These are phyloP conservation scores for Cercophora newfieldiana DNA, from an alignment of 495 filamentous ascomycete species.

Conservation along the genomic window DNA sequence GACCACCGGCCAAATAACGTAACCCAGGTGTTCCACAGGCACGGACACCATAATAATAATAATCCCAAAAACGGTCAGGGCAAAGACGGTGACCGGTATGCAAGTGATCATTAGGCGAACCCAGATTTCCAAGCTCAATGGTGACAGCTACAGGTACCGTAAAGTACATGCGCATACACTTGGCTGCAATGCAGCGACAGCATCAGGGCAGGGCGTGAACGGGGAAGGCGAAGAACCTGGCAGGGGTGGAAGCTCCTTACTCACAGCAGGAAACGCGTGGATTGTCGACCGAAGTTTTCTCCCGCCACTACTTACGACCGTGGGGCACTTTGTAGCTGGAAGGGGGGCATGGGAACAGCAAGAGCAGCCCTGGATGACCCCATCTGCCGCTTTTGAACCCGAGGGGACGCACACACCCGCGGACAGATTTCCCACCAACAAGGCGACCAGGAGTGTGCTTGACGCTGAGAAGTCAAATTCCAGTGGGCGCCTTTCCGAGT, in stretches of 20 bases:
- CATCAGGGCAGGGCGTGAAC: not conserved
- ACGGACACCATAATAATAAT: not conserved
- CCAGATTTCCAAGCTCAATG: not conserved
- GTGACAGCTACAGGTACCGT: not conserved
- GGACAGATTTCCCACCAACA: not conserved
- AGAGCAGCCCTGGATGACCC: not conserved
- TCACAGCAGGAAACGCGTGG: not conserved
- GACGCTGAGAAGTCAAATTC: not conserved
- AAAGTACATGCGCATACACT: conserved; percentile 12
- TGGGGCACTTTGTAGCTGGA: conserved; percentile 11
- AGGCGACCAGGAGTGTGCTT: not conserved
- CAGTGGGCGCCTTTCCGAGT: not conserved
- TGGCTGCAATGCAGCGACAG: not conserved
- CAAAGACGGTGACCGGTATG: conserved; percentile 8
- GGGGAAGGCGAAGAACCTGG: conserved; percentile 8
- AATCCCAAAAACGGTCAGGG: not conserved
- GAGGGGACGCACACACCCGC: not conserved
- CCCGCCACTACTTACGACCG: conserved; percentile 14
- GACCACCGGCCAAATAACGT: not conserved
- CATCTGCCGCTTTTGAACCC: conserved; percentile 12
- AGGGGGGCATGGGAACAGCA: not conserved
- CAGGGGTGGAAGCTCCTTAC: conserved; percentile 13
- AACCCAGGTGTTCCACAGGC: not conserved
- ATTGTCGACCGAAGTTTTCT: not conserved
- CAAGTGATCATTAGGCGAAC: conserved; percentile 3